These are phyloP conservation scores for Phytophthora constricta DNA, from an alignment of 352 stramenopile species.

Conservation along the genomic window DNA sequence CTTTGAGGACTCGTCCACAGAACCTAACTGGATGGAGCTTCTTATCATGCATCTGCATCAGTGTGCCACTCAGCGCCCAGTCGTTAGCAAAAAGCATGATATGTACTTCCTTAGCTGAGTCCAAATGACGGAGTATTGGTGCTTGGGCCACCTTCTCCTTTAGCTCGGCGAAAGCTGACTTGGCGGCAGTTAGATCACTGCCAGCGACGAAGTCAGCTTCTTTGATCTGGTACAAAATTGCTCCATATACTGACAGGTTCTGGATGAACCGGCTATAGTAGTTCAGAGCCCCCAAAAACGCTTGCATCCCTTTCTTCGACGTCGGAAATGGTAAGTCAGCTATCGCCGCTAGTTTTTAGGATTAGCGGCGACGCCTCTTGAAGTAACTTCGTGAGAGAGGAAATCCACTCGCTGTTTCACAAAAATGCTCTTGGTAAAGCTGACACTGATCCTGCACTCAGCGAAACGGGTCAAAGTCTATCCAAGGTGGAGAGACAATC, in stretches of 20 bases:
- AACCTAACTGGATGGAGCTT: neutral
- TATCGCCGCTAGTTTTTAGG: neutral
- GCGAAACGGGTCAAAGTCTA: neutral
- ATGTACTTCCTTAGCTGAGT: neutral
- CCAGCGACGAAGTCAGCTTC: neutral
- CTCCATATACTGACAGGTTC: neutral
- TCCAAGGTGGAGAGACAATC: neutral
- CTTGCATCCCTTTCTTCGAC: neutral
- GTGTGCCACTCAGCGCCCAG: neutral
- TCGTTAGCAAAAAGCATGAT: slow-evolving; percentile 1
- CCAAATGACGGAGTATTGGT: neutral
- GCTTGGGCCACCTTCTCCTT: neutral
- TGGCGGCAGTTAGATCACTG: neutral
- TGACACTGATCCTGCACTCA: neutral
- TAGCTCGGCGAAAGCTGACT: neutral
- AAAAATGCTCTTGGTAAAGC: neutral
- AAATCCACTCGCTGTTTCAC: neutral
- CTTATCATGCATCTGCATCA: neutral
- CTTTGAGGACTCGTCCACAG: neutral
- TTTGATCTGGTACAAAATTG: neutral
- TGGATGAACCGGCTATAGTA: slow-evolving; percentile 1
- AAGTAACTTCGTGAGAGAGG: neutral
- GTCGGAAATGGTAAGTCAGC: neutral
- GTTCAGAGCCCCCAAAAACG: neutral
- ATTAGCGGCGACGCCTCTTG: neutral